These are phyloP conservation scores for Stagonosporopsis tanaceti DNA, from an alignment of 2,329 filamentous ascomycete species.

Conservation along the genomic window DNA sequence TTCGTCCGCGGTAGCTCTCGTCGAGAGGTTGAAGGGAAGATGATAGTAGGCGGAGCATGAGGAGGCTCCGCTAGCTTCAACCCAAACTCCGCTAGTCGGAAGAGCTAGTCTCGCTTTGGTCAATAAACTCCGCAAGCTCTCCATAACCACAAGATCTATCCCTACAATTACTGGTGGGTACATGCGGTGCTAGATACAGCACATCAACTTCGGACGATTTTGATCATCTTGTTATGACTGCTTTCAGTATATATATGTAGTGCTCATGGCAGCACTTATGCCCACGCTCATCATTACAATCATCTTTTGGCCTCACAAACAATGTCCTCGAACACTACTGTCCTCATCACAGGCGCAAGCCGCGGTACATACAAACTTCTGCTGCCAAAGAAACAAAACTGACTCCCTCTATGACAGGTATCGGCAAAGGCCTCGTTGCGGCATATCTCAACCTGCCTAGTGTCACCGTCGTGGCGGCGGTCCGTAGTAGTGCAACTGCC, in stretches of 20 bases:
- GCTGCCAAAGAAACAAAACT: constrained; percentile 16
- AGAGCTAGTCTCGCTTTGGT: neutral
- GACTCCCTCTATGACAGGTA: constrained; percentile 29
- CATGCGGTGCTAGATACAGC: neutral
- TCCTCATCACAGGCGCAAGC: constrained; percentile 46
- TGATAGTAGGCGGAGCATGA: neutral
- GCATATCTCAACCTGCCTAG: constrained; percentile 49
- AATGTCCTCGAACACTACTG: constrained; percentile 12
- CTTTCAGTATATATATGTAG: neutral
- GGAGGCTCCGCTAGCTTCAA: constrained; percentile 14
- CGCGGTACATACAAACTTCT: constrained; percentile 31
- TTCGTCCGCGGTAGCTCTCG: neutral
- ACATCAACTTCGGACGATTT: neutral
- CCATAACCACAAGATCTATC: neutral
- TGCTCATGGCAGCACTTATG: neutral
- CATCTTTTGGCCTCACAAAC: neutral
- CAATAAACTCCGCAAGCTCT: neutral
- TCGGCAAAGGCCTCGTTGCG: constrained; percentile 47
- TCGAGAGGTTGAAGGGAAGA: neutral
- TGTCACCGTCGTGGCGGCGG: constrained; percentile 52
- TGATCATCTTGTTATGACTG: neutral
- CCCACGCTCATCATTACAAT: neutral
- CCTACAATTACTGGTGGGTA: neutral
- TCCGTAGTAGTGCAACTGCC: constrained; percentile 44
- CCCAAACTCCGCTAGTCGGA: constrained; percentile 4